These are phyloP conservation scores for Saprolegnia diclina DNA, from an alignment of 352 stramenopile genomes.

Conservation along the genomic window DNA sequence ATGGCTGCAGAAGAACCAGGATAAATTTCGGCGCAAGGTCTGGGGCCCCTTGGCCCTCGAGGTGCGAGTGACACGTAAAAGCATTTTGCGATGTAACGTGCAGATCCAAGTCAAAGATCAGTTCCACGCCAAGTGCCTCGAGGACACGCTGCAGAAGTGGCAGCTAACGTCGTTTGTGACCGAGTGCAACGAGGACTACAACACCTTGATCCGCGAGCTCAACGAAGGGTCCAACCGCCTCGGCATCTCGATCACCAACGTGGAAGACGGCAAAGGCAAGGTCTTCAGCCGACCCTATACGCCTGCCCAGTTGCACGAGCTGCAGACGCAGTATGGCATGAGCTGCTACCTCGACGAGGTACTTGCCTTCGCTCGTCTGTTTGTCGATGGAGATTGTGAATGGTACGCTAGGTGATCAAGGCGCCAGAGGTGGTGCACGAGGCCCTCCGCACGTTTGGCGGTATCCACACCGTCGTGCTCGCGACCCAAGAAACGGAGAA, in stretches of 20 bases:
- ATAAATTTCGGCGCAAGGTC: constrained; percentile 64
- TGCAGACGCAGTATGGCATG: constrained; percentile 56
- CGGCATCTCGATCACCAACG: constrained; percentile 62
- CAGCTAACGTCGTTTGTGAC: constrained; percentile 64
- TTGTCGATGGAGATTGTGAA: background rate
- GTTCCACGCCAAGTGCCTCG: constrained; percentile 77
- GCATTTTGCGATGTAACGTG: too few relatives aligned
- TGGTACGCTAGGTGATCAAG: constrained; percentile 48
- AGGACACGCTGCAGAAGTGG: constrained; percentile 78
- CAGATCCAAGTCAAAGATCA: constrained; percentile 77
- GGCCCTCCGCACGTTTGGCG: constrained; percentile 56
- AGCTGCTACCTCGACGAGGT: constrained; percentile 76
- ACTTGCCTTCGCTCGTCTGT: background rate
- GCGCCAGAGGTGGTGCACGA: constrained; percentile 79
- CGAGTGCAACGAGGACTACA: constrained; percentile 78
- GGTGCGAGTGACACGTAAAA: constrained; percentile 33
- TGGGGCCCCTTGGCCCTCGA: constrained; percentile 79
- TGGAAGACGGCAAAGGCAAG: constrained; percentile 54
- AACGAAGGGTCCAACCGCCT: constrained; percentile 45
- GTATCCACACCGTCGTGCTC: constrained; percentile 73
- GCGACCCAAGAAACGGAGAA: constrained; percentile 67
- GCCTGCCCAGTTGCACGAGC: constrained; percentile 44
- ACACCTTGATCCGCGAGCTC: constrained; percentile 63
- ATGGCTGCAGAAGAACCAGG: constrained; percentile 67
- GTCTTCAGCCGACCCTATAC: constrained; percentile 53